These are phyloP conservation scores for Fusarium camptoceras DNA, from an alignment of 2,329 filamentous ascomycete genomes.

Conservation along the genomic window DNA sequence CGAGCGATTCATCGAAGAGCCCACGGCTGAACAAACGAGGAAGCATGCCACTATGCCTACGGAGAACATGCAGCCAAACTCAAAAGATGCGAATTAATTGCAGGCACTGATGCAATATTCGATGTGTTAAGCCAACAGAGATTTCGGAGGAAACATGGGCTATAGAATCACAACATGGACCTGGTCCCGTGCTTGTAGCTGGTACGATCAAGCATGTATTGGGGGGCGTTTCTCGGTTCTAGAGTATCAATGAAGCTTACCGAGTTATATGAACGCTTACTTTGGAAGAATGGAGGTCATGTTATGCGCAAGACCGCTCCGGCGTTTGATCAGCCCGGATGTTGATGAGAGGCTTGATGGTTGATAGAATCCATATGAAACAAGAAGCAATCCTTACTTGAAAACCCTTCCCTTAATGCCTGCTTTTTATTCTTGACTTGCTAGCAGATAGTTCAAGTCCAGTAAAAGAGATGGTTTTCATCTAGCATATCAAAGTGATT, in stretches of 20 bases:
- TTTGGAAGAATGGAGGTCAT: neutral
- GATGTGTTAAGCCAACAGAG: neutral
- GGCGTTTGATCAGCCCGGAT: neutral
- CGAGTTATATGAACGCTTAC: neutral
- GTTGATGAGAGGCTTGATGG: neutral
- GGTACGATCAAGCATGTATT: slow-evolving; percentile 3
- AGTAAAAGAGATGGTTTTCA: neutral
- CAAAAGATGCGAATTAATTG: slow-evolving; percentile 3
- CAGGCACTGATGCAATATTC: neutral
- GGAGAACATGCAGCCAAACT: neutral
- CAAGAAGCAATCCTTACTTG: neutral
- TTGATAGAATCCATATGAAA: neutral
- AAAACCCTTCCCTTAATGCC: neutral
- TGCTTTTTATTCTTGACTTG: neutral
- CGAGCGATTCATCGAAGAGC: neutral
- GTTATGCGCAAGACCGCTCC: neutral
- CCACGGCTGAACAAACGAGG: neutral
- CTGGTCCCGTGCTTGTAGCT: neutral
- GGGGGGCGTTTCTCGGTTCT: neutral
- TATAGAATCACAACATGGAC: neutral
- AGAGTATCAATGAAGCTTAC: neutral
- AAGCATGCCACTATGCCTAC: neutral
- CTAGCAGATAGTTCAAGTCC: neutral
- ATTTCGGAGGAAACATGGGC: neutral
- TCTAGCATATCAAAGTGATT: neutral